These are phyloP conservation scores for Penicillium turbatum DNA, from an alignment of 495 filamentous ascomycete genomes.

Conservation along the genomic window DNA sequence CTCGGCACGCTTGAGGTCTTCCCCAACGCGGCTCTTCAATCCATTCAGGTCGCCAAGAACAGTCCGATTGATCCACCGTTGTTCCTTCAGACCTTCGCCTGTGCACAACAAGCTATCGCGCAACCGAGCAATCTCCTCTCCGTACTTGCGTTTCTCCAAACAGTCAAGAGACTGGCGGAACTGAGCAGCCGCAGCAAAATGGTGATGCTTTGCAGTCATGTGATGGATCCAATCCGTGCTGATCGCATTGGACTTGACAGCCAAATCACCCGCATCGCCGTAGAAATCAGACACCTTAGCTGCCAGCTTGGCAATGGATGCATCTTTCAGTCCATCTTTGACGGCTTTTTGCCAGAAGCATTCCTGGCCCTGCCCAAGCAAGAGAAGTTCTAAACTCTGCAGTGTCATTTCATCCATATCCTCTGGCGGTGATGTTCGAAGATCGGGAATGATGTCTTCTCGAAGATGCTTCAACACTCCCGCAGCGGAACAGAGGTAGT, in stretches of 20 bases:
- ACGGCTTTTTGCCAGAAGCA: conserved; percentile 98
- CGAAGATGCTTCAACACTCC: conserved; percentile 81
- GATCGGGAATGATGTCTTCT: conserved; percentile 71
- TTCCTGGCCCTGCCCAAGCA: conserved; percentile 90
- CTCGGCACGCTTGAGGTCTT: conserved; percentile 88
- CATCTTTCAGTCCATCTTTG: conserved; percentile 88
- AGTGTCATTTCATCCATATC: conserved; percentile 92
- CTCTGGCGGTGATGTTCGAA: conserved; percentile 81
- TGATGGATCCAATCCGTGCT: conserved; percentile 98
- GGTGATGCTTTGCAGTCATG: conserved; percentile 94
- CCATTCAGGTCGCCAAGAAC: conserved; percentile 80
- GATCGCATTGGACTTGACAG: conserved; percentile 81
- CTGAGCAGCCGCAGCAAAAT: conserved; percentile 95
- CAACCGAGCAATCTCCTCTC: conserved; percentile 88
- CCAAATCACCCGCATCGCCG: conserved; percentile 74
- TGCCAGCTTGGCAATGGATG: conserved; percentile 83
- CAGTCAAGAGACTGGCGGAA: conserved; percentile 91
- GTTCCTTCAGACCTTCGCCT: conserved; percentile 82
- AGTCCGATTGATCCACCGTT: conserved; percentile 76
- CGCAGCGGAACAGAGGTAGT: conserved; percentile 85
- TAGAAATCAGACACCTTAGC: conserved; percentile 92
- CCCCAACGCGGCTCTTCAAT: conserved; percentile 73
- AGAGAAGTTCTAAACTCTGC: conserved; percentile 74
- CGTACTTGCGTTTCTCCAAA: conserved; percentile 89
- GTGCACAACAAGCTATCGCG: conserved; percentile 77